phyloP scores from a whole-genome alignment of 352 stramenopile species.

The Globisporangium lucens region DNA sequence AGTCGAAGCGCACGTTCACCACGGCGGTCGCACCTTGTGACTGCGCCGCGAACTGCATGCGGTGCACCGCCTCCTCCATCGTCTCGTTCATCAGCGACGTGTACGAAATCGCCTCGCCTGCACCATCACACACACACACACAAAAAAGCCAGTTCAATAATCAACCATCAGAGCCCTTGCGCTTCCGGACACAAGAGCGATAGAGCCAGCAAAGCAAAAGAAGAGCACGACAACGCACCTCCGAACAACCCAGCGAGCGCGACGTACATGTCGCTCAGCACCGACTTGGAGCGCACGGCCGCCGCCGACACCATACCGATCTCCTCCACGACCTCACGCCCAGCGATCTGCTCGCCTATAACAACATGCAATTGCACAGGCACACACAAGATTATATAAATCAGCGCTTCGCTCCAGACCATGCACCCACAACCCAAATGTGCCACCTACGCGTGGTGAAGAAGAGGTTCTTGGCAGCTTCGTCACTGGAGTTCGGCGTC shows the following conservation, averaged over 20 bases:
- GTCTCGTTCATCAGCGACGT: slow-evolving; percentile 84
- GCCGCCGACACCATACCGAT: slow-evolving; percentile 71
- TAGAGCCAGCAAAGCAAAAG: not conserved
- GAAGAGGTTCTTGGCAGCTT: slow-evolving; percentile 34
- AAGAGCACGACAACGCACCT: slow-evolving; percentile 21
- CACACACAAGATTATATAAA: not conserved
- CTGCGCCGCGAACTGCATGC: slow-evolving; percentile 70
- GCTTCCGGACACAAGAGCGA: not conserved
- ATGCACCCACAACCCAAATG: not conserved
- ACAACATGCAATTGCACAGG: not conserved
- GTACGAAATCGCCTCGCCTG: slow-evolving; percentile 70
- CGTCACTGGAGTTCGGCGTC: slow-evolving; percentile 1
- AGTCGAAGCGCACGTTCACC: slow-evolving; percentile 80
- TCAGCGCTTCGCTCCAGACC: not conserved
- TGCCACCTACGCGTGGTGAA: slow-evolving; percentile 60
- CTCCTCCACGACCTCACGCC: slow-evolving; percentile 68
- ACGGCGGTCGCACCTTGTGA: slow-evolving; percentile 72
- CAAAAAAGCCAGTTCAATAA: too few species aligned
- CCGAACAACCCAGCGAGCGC: slow-evolving; percentile 66
- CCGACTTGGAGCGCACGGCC: slow-evolving; percentile 77
- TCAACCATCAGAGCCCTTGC: not conserved
- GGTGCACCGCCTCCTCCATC: slow-evolving; percentile 71
- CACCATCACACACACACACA: not conserved
- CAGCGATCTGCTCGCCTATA: slow-evolving; percentile 61
- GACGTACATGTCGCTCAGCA: slow-evolving; percentile 82